phyloP scores from a whole-genome alignment of 345 rosid species.

The Populus deltoides region DNA sequence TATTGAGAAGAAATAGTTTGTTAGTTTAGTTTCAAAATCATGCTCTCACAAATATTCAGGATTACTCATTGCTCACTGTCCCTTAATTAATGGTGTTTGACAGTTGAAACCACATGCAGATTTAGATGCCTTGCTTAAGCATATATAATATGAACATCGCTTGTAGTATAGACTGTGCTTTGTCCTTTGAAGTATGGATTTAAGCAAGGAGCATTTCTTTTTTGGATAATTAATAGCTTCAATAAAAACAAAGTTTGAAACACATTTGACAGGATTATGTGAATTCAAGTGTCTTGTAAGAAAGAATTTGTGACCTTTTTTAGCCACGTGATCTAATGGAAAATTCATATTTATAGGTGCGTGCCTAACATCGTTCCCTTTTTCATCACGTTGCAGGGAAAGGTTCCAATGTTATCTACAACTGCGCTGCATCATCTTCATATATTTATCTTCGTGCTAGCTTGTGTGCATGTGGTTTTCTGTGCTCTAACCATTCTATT shows the following conservation, averaged over 20 bases:
- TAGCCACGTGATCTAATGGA: background rate
- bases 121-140: background rate
- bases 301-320: background rate
- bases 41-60: background rate
- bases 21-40: background rate
- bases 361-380: background rate
- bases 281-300: background rate
- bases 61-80: background rate
- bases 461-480: conserved; percentile 31
- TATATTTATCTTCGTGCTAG: conserved; percentile 33
- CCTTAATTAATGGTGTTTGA: background rate
- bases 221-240: background rate
- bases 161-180: background rate
- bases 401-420: conserved; percentile 27
- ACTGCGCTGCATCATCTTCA: conserved; percentile 36
- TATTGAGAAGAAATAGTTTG: background rate
- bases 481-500: conserved; percentile 29
- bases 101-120: background rate
- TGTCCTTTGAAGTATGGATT: background rate
- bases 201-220: background rate
- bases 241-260: background rate
- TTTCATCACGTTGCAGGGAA: conserved; percentile 16
- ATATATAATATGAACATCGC: background rate
- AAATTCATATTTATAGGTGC: background rate
- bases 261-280: background rate